Evolutionary conservation across 352 stramenopile species (phyloP).

Genomic region (Phytophthora aleatoria): DNA sequence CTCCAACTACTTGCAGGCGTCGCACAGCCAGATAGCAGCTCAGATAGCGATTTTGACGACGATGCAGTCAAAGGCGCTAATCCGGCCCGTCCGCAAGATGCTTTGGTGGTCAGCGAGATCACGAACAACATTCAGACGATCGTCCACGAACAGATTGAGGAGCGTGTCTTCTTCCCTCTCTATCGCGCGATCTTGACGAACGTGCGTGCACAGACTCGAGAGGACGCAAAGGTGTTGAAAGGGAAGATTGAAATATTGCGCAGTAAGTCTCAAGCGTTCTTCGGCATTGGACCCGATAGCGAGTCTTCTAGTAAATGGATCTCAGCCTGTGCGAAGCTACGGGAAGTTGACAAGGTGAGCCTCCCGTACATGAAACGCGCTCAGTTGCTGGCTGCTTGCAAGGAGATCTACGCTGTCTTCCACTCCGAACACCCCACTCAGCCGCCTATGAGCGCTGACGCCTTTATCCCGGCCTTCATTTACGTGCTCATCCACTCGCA

Average conservation of each 20-base stretch:
- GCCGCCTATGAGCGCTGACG: constrained; percentile 83
- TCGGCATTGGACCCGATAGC: constrained; percentile 75
- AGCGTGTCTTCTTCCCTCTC: constrained; percentile 82
- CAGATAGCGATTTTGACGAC: constrained; percentile 42
- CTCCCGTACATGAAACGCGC: constrained; percentile 85
- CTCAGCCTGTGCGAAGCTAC: constrained; percentile 63
- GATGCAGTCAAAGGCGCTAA: constrained; percentile 26
- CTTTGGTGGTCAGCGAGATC: constrained; percentile 50
- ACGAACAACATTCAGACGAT: constrained; percentile 69
- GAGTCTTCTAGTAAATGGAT: constrained; percentile 67
- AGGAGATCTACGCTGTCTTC: constrained; percentile 85
- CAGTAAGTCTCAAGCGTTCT: constrained; percentile 82
- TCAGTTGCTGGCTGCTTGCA: constrained; percentile 72
- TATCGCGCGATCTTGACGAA: constrained; percentile 73
- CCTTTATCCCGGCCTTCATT: constrained; percentile 90
- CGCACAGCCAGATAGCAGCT: constrained; percentile 28
- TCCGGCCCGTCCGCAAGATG: constrained; percentile 13
- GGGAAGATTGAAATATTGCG: constrained; percentile 85
- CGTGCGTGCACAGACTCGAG: constrained; percentile 57
- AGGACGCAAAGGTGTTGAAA: constrained; percentile 76
- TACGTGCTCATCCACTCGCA: constrained; percentile 84
- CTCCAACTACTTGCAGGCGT: constrained; percentile 65
- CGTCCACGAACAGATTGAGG: constrained; percentile 85
- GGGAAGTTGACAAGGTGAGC: constrained; percentile 78
- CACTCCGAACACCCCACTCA: constrained; percentile 72